Percentiles rank a stretch among this genome's conserved stretches.
Evolutionary conservation across 148 eudicot genomes (phyloP).

Genomic region (Linanthus parryae): DNA sequence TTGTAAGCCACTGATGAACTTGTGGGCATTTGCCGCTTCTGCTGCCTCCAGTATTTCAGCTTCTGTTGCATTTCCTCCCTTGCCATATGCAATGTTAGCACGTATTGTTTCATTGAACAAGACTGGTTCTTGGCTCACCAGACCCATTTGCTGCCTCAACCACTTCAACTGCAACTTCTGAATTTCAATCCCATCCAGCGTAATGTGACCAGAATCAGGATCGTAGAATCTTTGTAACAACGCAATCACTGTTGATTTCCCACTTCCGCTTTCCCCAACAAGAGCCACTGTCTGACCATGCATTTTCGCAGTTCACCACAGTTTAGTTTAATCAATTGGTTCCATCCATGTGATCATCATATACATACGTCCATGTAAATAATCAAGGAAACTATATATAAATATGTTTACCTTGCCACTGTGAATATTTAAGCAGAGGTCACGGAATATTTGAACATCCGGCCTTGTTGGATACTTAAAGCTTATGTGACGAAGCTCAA

Average conservation of each 20-base stretch:
- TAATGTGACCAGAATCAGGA: slow-evolving; percentile 54
- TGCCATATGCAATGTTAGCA: slow-evolving; percentile 65
- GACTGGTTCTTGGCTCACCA: slow-evolving; percentile 76
- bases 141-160: slow-evolving; percentile 80
- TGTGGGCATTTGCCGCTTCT: slow-evolving; percentile 70
- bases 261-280: slow-evolving; percentile 88
- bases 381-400: not conserved
- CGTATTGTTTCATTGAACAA: slow-evolving; percentile 60
- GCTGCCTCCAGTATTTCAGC: slow-evolving; percentile 58
- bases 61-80: slow-evolving; percentile 54
- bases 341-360: no score
- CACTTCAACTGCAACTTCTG: slow-evolving; percentile 55
- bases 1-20: slow-evolving; percentile 52
- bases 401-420: slow-evolving; percentile 44
- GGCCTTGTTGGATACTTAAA: slow-evolving; percentile 70
- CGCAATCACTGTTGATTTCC: slow-evolving; percentile 73
- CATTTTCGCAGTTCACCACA: no score
- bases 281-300: slow-evolving; percentile 66
- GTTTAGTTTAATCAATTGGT: no score
- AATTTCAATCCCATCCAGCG: slow-evolving; percentile 60
- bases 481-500: slow-evolving; percentile 48
- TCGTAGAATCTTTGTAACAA: slow-evolving; percentile 68
- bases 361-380: no score
- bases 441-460: slow-evolving; percentile 44
- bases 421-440: slow-evolving; percentile 45